Percentiles rank a stretch among this genome's conserved stretches.
phyloP scores from a whole-genome alignment of 2,329 filamentous ascomycete species.

The Aspergillus sp. region DNA sequence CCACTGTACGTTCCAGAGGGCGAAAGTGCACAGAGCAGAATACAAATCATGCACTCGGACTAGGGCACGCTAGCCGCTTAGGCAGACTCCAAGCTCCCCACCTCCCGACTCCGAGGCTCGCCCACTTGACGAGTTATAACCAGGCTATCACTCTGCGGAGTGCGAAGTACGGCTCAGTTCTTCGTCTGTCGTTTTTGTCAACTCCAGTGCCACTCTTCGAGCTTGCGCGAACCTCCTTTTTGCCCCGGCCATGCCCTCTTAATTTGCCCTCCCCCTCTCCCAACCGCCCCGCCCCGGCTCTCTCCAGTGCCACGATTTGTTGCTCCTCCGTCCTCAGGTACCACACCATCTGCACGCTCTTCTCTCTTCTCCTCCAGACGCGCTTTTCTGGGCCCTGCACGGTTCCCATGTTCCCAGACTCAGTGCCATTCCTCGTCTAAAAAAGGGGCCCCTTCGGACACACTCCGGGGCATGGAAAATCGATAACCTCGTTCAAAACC shows the following conservation, averaged over 20 bases:
- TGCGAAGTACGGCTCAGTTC: not conserved
- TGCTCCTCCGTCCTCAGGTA: slow-evolving; percentile 5
- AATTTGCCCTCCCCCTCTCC: slow-evolving; percentile 8
- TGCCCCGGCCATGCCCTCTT: slow-evolving; percentile 13
- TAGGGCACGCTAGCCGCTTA: slow-evolving; percentile 1
- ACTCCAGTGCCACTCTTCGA: not conserved
- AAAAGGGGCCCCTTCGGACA: not conserved
- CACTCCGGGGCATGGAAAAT: not conserved
- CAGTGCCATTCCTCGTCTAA: no score
- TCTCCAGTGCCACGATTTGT: not conserved
- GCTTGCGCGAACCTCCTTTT: slow-evolving; percentile 11
- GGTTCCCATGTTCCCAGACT: not conserved
- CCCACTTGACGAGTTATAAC: slow-evolving; percentile 13
- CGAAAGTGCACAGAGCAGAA: not conserved
- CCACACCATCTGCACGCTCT: slow-evolving; percentile 3
- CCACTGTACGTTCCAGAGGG: no score
- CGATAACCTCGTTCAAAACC: not conserved
- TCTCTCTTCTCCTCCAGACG: slow-evolving; percentile 7
- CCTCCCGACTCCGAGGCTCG: slow-evolving; percentile 24
- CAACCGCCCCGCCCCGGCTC: slow-evolving; percentile 18
- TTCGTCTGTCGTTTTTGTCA: not conserved
- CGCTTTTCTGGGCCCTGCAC: not conserved
- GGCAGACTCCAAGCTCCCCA: slow-evolving; percentile 18
- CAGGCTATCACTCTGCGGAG: not conserved
- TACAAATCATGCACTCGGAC: not conserved